A percentile compares a stretch with the other conserved stretches of the same genome.
Evolutionary conservation across 2,329 filamentous ascomycete genomes (phyloP).

Genomic region (Penicillium sp.): DNA sequence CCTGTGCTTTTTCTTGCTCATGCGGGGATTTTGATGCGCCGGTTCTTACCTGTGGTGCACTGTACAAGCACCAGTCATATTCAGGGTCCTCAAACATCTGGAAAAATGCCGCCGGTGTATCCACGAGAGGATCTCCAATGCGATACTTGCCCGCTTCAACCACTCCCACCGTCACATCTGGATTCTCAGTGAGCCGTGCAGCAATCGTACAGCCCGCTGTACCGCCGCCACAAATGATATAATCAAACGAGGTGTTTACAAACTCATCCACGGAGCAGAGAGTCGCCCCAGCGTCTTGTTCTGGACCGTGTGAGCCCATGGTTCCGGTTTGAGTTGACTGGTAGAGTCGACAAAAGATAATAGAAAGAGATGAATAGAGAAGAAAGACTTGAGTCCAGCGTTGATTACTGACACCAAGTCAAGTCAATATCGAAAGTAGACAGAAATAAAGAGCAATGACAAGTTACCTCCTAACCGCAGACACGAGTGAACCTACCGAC

Average conservation of each 20-base stretch:
- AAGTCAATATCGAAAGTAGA: too few relatives aligned
- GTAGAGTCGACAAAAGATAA: neutral
- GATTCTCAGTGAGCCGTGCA: slow-evolving; percentile 39
- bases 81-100: slow-evolving; percentile 25
- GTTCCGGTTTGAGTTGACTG: too few relatives aligned
- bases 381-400: neutral
- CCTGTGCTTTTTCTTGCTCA: too few relatives aligned
- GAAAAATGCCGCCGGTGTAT: slow-evolving; percentile 20
- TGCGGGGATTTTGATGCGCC: neutral
- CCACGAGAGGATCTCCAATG: slow-evolving; percentile 24
- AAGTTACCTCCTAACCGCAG: too few relatives aligned
- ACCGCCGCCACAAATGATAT: slow-evolving; percentile 49
- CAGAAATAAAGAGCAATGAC: too few relatives aligned
- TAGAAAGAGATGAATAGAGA: neutral
- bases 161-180: slow-evolving; percentile 38
- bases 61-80: slow-evolving; percentile 33
- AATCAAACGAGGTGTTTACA: slow-evolving; percentile 16
- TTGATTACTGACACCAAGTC: too few relatives aligned
- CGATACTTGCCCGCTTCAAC: slow-evolving; percentile 41
- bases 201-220: slow-evolving; percentile 46
- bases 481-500: too few relatives aligned
- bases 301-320: slow-evolving; percentile 1
- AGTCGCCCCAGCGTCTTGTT: neutral
- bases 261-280: slow-evolving; percentile 12
- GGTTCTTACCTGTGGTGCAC: slow-evolving; percentile 20